Base-by-base conservation (phyloP, 1,284 basidiomycete species). In the Wallemia mellicola region DNA sequence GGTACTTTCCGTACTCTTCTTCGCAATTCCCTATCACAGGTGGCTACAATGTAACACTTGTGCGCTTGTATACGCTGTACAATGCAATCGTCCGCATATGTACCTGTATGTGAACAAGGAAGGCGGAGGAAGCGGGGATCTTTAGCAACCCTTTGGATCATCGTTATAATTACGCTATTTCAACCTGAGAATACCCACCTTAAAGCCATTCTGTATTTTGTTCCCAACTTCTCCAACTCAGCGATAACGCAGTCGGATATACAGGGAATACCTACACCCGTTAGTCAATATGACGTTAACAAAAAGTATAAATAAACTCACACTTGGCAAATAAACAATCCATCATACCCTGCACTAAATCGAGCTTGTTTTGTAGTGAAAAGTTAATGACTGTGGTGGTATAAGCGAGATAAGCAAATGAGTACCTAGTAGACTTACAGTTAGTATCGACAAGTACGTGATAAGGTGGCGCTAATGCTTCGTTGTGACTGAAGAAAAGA, bases 271-370 rank as follows among this genome's bases (percentile, higher is more conserved):
- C 87, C 91, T 92, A 67, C 25, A 15, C 19, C 48, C 58, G 62
- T n/a, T 24, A 63, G 58, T 22, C n/a, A 57, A 57, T 33, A 11
- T 30, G 38, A 55, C 57, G 28, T 28, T 54, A 62, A 58, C 32
- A 24, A 57, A 55, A 19, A 2, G 24, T 27, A 25, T 24, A 17
- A 22, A 54, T 28, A 25, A 24, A 73, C 83, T 63, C 66, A 92
- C 91, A 92, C 74, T 98, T 96, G n/a, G 94, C 94, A 71, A 87
- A 96, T 15, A 99, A 74, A 66, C 91, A 95, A 69, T 98, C 94
- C 91, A 98, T 96, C 94, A 99, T 96, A 17, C 87, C 89, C 67
- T 85, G 82, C 24, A 96, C 77, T 57, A 98, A 77, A 70, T 99
- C 94, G 64, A 99, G 76, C 71, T 96, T 95, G 73, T 98, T 98